Evolutionary conservation across 306 rosid genomes (phyloP).

Genomic region (Cucurbita maxima): DNA sequence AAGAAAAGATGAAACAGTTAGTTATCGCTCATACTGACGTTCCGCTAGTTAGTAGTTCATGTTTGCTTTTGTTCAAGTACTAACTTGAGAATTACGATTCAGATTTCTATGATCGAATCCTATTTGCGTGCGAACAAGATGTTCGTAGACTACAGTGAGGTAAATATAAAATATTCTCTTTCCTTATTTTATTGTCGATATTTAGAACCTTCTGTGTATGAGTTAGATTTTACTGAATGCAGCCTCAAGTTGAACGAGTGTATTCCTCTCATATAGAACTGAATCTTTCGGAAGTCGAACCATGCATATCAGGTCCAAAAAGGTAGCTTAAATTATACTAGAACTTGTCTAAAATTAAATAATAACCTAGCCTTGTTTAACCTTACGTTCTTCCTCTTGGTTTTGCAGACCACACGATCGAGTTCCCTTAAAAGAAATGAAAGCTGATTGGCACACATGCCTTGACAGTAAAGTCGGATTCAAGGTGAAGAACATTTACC

Average conservation of each 20-base stretch:
- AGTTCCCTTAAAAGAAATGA: conserved; percentile 84
- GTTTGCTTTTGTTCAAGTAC: conserved; percentile 12
- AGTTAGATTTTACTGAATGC: conserved; percentile 7
- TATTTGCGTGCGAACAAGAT: conserved; percentile 70
- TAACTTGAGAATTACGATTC: conserved; percentile 22
- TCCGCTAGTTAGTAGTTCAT: neutral
- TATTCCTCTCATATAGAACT: conserved; percentile 76
- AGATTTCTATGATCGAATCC: conserved; percentile 74
- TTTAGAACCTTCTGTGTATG: neutral
- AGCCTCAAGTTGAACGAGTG: conserved; percentile 72
- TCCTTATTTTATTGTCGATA: neutral
- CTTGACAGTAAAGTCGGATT: conserved; percentile 88
- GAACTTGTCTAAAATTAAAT: neutral
- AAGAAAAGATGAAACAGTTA: conserved; percentile 70
- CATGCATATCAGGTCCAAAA: conserved; percentile 95
- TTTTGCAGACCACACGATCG: conserved; percentile 84
- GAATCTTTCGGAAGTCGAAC: conserved; percentile 66
- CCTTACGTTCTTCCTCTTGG: neutral
- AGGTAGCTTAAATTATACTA: conserved; percentile 25
- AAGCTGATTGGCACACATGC: conserved; percentile 83
- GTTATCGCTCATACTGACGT: conserved; percentile 6
- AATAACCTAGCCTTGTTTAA: neutral
- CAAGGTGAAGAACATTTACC: conserved; percentile 38
- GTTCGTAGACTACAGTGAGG: conserved; percentile 91
- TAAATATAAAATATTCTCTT: conserved; percentile 5